Evolutionary conservation across 1,284 basidiomycete genomes (phyloP), one percentile per base, ranked within the genome.

Genomic region (Ustilago nuda): DNA sequence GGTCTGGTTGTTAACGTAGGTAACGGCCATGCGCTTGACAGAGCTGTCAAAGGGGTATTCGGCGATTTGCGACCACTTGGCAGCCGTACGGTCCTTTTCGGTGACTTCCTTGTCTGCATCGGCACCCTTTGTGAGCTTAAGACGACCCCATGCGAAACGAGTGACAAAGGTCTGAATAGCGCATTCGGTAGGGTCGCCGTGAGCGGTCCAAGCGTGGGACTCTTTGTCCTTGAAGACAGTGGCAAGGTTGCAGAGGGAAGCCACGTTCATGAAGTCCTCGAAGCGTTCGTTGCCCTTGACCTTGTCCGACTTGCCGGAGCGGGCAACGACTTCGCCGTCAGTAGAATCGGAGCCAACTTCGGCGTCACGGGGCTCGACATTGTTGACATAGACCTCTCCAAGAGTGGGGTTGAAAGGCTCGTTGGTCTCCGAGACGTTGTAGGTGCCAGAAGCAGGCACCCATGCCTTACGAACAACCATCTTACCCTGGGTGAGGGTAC

Each of bases 81-180:
- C 70, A 12, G 70, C 57, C 17, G 56, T 32, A 17, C 64, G 61
- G 37, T 66, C 66, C 58, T 76, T 76, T 35, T 76, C 71, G 15
- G 56, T 74, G 11, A 65, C 79, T 39, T 77, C 73, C 62, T 76
- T 70, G 56, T 68, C 66, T 6, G 65, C 71, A 30, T 74, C 71
- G 53, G 46, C 51, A 15, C 72, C 76, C 67, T 84, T 81, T 32
- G 81, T 80, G 17, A 84, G 73, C 48, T 64, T 58, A 30, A 61
- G 39, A 9, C 80, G 67, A 32, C 69, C 76, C 83, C 81, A 84
- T 35, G 74, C 81, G 67, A 87, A 87, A 12, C 86, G 78, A 73
- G 89, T 88, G 0, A 90, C 89, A 61, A 90, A 90, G 8, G 91
- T 91, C 83, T 91, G 91, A 7, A 92, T 88, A 0, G 91, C 90